Evolutionary conservation across 257 asterid genomes (phyloP), one percentile per base, ranked within the genome.

Genomic region (Solanum paucissectum): DNA sequence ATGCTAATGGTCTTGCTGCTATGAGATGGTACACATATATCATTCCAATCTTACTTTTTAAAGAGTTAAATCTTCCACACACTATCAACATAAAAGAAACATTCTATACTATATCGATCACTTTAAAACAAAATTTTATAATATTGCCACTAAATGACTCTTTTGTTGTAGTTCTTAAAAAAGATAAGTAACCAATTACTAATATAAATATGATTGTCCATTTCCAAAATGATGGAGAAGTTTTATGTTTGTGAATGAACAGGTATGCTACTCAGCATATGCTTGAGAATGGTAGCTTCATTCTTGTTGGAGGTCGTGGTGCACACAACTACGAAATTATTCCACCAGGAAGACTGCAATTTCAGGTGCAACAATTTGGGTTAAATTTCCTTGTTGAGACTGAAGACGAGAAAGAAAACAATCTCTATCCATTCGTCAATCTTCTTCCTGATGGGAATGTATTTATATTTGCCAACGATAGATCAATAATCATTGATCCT

Each of bases 391-490:
- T 97, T 3, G 84, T 25, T 5, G 95, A 96, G 4, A 93, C 98
- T 2, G 81, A 69, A 4, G 98, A 91, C 4, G 93, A 87, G 0
- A 92, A 93, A 13, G 99, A 97, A 86, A 94, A 96, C 92, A 97
- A 97, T 64, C 95, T 96, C 27, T 96, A 93, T 86, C 98, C 98
- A 1, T 97, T 97, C 37, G 94, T 95, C 77, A 92, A 93, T 90
- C 95, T 97, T 60, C 94, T 97, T 12, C 98, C 99, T 9, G 95
- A 96, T 33, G 99, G 99, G 9, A 95, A 94, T 88, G 90, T 97
- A 86, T 96, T 90, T 86, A 77, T 97, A 0, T 96, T 97, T 52
- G 97, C 99, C 1, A 97, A 96, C 74, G 90, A 90, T 88, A 93
- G 94, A 75, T 92, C 98, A 86, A 90, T 97, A 88, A 82, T 94